A percentile compares a stretch with the other conserved stretches of the same genome.
Conservation (phyloP, 306 rosid genomes). For the Malus sieversii region DNA sequence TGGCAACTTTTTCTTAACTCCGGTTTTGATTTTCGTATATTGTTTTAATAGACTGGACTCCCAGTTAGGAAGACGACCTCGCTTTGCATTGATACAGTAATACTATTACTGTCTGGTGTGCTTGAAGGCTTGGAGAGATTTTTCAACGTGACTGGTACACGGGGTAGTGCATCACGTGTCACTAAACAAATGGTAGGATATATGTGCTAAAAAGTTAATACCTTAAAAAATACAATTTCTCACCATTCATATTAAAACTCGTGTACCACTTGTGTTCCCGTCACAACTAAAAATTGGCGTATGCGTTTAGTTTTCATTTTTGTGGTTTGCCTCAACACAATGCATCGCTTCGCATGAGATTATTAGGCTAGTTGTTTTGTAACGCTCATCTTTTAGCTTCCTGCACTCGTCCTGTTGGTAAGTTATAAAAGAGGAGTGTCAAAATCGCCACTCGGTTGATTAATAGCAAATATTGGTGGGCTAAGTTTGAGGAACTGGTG, state of each 20-base stretch:
- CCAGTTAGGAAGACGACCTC: conserved; percentile 46
- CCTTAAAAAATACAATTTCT: too few species aligned
- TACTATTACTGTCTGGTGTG: not conserved
- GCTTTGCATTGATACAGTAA: conserved; percentile 29
- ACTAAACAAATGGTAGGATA: too few species aligned
- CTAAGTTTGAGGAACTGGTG: not conserved
- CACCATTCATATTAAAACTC: too few species aligned
- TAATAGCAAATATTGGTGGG: not conserved
- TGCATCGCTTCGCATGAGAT: not conserved
- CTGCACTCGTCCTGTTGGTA: not conserved
- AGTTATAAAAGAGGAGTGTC: not conserved
- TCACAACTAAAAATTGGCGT: too few species aligned
- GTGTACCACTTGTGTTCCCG: too few species aligned
- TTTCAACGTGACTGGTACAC: too few species aligned
- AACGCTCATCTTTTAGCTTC: not conserved
- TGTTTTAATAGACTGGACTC: conserved; percentile 47
- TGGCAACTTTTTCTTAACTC: conserved; percentile 35
- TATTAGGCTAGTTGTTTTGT: not conserved
- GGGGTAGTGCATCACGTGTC: too few species aligned
- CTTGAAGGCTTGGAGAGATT: not conserved
- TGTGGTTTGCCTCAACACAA: not conserved
- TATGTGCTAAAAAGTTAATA: too few species aligned
- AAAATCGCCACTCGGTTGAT: not conserved
- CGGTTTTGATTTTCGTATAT: conserved; percentile 21
- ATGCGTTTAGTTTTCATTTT: not conserved